Evolutionary conservation across 306 rosid species (phyloP).

Genomic region (Fagus sylvatica): DNA sequence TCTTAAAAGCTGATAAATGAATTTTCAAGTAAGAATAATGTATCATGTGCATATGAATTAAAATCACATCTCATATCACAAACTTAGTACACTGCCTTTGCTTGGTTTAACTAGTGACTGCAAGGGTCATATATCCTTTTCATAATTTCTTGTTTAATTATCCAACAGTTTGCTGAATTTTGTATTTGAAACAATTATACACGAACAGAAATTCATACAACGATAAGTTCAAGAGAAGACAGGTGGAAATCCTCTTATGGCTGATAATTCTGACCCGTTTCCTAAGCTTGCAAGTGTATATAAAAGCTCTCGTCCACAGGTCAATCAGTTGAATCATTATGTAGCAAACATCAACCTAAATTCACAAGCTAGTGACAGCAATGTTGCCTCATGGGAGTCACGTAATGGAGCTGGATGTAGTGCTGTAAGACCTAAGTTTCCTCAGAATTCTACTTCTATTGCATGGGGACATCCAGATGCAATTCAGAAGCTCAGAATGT

Average conservation of each 20-base stretch:
- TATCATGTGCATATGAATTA: too few species aligned
- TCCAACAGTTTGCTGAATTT: too few species aligned
- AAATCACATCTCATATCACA: too few species aligned
- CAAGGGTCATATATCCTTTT: too few species aligned
- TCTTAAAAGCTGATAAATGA: too few species aligned
- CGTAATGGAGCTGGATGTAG: slow-evolving; percentile 8
- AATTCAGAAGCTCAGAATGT: slow-evolving; percentile 14
- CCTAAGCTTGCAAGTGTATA: slow-evolving; percentile 40
- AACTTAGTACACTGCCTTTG: too few species aligned
- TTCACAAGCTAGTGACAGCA: slow-evolving; percentile 14
- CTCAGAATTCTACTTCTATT: slow-evolving; percentile 29
- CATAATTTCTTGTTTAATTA: too few species aligned
- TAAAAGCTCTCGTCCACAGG: slow-evolving; percentile 17
- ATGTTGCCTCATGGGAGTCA: neutral
- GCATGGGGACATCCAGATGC: slow-evolving; percentile 29
- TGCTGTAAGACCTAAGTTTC: slow-evolving; percentile 26
- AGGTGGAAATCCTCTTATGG: slow-evolving; percentile 32
- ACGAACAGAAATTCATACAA: neutral
- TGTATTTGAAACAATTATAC: slow-evolving; percentile 1
- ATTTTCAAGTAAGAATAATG: too few species aligned
- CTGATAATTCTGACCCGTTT: slow-evolving; percentile 32
- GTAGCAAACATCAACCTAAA: slow-evolving; percentile 13
- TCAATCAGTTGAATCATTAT: slow-evolving; percentile 8
- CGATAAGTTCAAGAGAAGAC: neutral
- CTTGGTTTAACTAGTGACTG: too few species aligned